These are phyloP conservation scores for Penicillium sp. DNA, from an alignment of 2,329 filamentous ascomycete species.

Conservation along the genomic window DNA sequence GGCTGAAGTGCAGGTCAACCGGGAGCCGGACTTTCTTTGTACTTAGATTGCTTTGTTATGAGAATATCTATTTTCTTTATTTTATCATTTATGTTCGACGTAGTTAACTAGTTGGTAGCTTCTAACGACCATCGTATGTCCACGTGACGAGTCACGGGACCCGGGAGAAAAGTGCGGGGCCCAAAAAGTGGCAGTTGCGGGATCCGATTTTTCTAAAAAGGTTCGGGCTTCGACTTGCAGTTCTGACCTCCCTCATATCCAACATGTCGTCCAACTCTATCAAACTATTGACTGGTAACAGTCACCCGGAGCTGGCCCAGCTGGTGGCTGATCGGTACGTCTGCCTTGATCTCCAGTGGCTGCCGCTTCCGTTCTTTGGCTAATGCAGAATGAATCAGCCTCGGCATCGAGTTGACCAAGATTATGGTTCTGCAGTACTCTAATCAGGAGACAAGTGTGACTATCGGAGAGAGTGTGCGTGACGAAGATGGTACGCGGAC, in stretches of 20 bases:
- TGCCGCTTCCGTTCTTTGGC: background rate
- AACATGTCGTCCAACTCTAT: slow-evolving; percentile 68
- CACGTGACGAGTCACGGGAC: slow-evolving; percentile 17
- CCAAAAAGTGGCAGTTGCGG: slow-evolving; percentile 18
- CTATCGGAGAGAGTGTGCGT: slow-evolving; percentile 90
- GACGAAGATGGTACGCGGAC: slow-evolving; percentile 74
- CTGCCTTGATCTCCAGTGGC: background rate
- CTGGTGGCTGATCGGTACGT: slow-evolving; percentile 62
- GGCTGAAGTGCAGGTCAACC: slow-evolving; percentile 44
- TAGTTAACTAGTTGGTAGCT: no score
- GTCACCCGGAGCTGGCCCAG: slow-evolving; percentile 66
- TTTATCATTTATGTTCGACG: background rate
- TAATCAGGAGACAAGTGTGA: slow-evolving; percentile 63
- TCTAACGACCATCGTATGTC: no score
- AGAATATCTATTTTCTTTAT: slow-evolving; percentile 18
- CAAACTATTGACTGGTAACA: slow-evolving; percentile 71
- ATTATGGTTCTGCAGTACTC: slow-evolving; percentile 65
- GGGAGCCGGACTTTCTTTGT: slow-evolving; percentile 10
- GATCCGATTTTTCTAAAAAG: slow-evolving; percentile 22
- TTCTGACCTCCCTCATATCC: slow-evolving; percentile 9
- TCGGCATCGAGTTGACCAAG: slow-evolving; percentile 64
- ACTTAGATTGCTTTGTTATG: slow-evolving; percentile 22
- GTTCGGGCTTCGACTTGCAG: slow-evolving; percentile 6
- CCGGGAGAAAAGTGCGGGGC: slow-evolving; percentile 24
- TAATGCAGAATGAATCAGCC: slow-evolving; percentile 37